Base-by-base conservation (phyloP, 495 filamentous ascomycete species). In the Amphirosellinia nigrospora region DNA sequence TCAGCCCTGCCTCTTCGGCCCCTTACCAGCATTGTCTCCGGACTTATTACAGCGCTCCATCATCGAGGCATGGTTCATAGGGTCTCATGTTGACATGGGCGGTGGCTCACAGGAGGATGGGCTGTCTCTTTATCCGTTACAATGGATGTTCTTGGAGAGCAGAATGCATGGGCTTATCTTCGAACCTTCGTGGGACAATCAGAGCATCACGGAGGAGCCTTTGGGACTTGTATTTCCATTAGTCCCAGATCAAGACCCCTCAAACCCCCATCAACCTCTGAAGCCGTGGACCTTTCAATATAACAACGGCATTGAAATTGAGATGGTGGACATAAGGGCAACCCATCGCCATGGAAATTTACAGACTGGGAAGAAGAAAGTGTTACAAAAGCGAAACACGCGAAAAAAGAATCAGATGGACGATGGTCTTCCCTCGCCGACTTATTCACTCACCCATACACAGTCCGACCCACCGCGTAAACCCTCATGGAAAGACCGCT, bases 91-190 rank as follows among this genome's bases (percentile, higher is more conserved):
- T 34, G 68, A 70, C 38, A 70, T 71, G 7, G 62, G 64, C 19
- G 70, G 70, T 7, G 70, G 70, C 8, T 64, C 76, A 8, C 73
- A 69, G 55, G 73, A 74, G n/a, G 77, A 77, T 63, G 78, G 78
- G 16, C 69, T 80, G 10, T 74, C 75, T 39, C 73, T 80, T 13
- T 80, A 80, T 58, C 78, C 78, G 11, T 68, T 80, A 28, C 78
- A 80, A 68, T 80, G 78, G 78, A 79, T 80, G 77, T 58, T 80
- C 36, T 46, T 77, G 26, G 78, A 80, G 67, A 76, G 76, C 60
- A 59, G 68, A n/a, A 19, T 61, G 3, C 68, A 64, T 39, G 68
- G 68, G 13, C 50, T 70, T 19, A 64, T 70, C 48, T 63, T 70
- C 16, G 68, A 70, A 39, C 68, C 68, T 4, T 23, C 59, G 45